Base-by-base conservation (phyloP, 768 basidiomycete species). In the Amanita molliuscula region DNA sequence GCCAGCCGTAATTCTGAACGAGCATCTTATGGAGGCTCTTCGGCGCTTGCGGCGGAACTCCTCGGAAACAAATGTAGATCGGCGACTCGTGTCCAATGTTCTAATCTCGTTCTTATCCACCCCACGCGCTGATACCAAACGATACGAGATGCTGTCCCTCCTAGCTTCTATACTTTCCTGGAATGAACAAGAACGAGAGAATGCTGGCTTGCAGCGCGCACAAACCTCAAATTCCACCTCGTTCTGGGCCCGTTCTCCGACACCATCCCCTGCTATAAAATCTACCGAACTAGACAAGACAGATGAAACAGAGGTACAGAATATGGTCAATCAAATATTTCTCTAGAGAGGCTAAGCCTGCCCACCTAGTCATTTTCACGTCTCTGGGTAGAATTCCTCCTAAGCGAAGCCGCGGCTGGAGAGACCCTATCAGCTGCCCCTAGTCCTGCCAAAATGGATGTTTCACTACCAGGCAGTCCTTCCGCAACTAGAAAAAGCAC, bases 11-110 rank as follows among this genome's bases (percentile, higher is more conserved):
- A 95, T 97, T 52, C 82, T 94, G 62, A 98, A 98, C 56, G 96
- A 98, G 61, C 96, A 99, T 59, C 74, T 99, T 9, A 96, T 93
- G 59, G 95, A 98, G 65, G 96, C 96, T 3, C 78, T 99, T n/a
- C 88, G 95, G 10, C 84, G 96, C 20, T 75, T 99, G 44, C 82
- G 91, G 41, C 84, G 84, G 55, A 88, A 82, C 52, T 83, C 89
- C 0, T 78, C 88, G 6, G 95, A 90, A 55, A 89, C 81, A 41
- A 97, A 90, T 57, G 95, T 99, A 23, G 95, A 99, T 64, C 72
- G 89, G 45, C 83, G 92, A 10, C 79, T 99, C 1, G 91, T 99
- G 29, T 95, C 89, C 31, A 99, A 99, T 61, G 82, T 98, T 50
- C 71, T 99, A 13, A 74, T 98, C 16, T 83, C 84, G 0, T 99